Evolutionary conservation across 345 rosid genomes (phyloP), one percentile per base, ranked within the genome.

Genomic region (Barbarea vulgaris): DNA sequence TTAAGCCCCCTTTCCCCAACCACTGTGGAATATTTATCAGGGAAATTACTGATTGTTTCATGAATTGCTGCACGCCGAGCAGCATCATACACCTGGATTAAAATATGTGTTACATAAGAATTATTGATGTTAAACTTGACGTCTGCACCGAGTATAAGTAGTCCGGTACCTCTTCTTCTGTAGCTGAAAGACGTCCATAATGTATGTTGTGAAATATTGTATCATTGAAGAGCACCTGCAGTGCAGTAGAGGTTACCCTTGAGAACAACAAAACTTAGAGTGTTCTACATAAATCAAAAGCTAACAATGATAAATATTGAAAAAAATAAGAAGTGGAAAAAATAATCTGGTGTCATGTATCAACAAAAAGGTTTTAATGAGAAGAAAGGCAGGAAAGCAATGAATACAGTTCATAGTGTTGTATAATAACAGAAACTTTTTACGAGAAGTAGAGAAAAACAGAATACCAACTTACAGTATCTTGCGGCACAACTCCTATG

Each of bases 1-100:
- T 95, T 95, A 46, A 95, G 97, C 42, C 98, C 99, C 63, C 99
- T 86, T 83, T 95, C 99, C 76, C 98, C 98, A 44, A 95, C 99
- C 39, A 95, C 80, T 28, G 98, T 93, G 55, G 88, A 89, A 83
- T 95, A 95, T 78, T 93, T 87, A 42, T 85, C 89, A 22, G 99
- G 99, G 83, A 96, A 96, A 31, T 83, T 87, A 90, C 90, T 79
- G 47, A 96, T 86, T 1, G 98, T 93, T 33, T 93, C 96, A 83
- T 96, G 98, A 81, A 96, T 96, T 65, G 94, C 93, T 56, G 99
- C 99, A 71, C 48, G 91, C 31, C 86, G 89, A 72, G 99, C 99
- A 61, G 99, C 98, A 74, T 93, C 93, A 79, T 90, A 89, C 46
- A 95, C 99, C 99, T 95, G 86, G 51, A 81, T 22, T 33, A 12